These are phyloP conservation scores for Cucurbita argyrosperma DNA, from an alignment of 306 rosid genomes.

Conservation along the genomic window DNA sequence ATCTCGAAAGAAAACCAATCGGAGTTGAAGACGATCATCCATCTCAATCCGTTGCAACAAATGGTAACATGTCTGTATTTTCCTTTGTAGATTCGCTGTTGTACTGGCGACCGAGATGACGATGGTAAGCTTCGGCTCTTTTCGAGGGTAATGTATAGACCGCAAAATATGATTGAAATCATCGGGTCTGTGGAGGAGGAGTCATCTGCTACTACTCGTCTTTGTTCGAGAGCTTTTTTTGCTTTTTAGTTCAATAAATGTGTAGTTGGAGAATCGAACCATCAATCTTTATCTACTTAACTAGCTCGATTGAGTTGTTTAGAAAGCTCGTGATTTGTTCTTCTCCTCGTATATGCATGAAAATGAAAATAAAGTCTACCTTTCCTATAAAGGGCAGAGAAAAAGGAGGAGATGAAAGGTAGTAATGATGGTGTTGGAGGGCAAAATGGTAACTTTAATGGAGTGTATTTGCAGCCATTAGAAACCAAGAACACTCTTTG, in stretches of 20 bases:
- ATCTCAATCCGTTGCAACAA: not conserved
- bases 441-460: not conserved
- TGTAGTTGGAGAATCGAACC: too few species aligned
- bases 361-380: not conserved
- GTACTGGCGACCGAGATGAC: not conserved
- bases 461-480: slow-evolving; percentile 3
- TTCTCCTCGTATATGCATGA: too few species aligned
- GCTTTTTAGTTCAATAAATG: too few species aligned
- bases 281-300: too few species aligned
- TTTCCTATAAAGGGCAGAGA: not conserved
- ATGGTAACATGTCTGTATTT: not conserved
- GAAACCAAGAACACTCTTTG: not conserved
- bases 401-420: not conserved
- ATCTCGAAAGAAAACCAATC: not conserved
- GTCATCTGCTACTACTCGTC: not conserved
- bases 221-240: not conserved
- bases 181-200: not conserved
- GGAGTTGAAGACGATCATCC: not conserved
- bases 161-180: not conserved
- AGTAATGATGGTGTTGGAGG: slow-evolving; percentile 3
- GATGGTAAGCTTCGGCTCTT: slow-evolving; percentile 1
- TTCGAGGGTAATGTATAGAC: not conserved
- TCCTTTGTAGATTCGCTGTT: not conserved
- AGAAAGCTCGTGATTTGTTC: too few species aligned
- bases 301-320: too few species aligned